Evolutionary conservation across 306 rosid species (phyloP).

Genomic region (Quercus berberidifolia): DNA sequence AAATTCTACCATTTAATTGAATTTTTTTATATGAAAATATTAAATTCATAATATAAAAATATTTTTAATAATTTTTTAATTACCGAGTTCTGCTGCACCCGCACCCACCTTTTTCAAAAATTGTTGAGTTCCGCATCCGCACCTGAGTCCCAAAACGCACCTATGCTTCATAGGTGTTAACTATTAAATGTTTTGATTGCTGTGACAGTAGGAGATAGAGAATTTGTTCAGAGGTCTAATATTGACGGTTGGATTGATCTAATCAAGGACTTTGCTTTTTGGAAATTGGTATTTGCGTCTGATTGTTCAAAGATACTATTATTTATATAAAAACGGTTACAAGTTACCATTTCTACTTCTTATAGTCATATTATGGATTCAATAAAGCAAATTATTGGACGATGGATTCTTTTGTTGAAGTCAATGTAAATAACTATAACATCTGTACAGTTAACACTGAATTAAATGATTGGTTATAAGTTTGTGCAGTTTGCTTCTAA

Average conservation of each 20-base stretch:
- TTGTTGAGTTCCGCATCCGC: no score
- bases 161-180: no score
- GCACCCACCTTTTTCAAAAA: no score
- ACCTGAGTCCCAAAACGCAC: no score
- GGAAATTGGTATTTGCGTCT: background rate
- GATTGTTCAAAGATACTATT: no score
- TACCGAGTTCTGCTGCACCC: rapidly evolving
- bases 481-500: slow-evolving; percentile 12
- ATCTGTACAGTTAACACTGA: background rate
- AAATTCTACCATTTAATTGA: no score
- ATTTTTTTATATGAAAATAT: no score
- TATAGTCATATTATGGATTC: background rate
- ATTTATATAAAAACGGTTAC: background rate
- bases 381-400: background rate
- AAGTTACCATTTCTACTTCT: background rate
- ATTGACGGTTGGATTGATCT: background rate
- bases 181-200: no score
- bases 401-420: background rate
- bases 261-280: background rate
- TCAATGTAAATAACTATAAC: background rate
- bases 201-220: no score
- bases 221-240: background rate
- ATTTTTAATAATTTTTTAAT: no score
- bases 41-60: no score
- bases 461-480: background rate